Percentiles rank a stretch among this genome's conserved stretches.
Evolutionary conservation across 257 asterid species (phyloP).

Genomic region (Plantago ovata): DNA sequence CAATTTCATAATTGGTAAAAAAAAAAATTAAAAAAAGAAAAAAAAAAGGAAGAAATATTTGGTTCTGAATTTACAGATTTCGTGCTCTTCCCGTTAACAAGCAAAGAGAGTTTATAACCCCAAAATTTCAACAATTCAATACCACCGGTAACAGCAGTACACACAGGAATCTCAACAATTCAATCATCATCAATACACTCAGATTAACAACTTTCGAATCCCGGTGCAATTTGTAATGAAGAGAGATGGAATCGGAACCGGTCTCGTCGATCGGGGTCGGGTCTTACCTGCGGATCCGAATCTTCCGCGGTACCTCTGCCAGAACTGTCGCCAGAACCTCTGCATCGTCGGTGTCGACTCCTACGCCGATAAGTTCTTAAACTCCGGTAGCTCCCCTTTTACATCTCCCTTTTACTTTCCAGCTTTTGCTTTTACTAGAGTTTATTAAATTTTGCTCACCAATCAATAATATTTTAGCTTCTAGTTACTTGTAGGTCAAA

Average conservation of each 20-base stretch:
- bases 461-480: too few species aligned
- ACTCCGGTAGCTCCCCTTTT: slow-evolving; percentile 39
- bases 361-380: slow-evolving; percentile 61
- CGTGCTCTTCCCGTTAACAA: not conserved
- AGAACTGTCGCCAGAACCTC: slow-evolving; percentile 86
- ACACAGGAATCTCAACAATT: not conserved
- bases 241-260: slow-evolving; percentile 37
- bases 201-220: slow-evolving; percentile 11
- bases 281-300: slow-evolving; percentile 82
- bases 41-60: not conserved
- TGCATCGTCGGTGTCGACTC: slow-evolving; percentile 79
- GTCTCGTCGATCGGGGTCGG: slow-evolving; percentile 62
- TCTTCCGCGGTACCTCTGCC: slow-evolving; percentile 91
- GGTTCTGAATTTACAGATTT: not conserved
- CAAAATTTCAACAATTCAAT: not conserved
- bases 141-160: slow-evolving; percentile 8
- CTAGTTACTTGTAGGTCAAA: too few species aligned
- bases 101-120: not conserved
- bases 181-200: not conserved
- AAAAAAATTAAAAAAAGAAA: not conserved
- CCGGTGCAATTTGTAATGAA: slow-evolving; percentile 27
- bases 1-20: too few species aligned
- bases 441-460: not conserved
- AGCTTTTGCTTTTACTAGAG: too few species aligned
- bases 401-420: too few species aligned